These are phyloP conservation scores for Globisporangium spiculum DNA, from an alignment of 352 stramenopile species.

Conservation along the genomic window DNA sequence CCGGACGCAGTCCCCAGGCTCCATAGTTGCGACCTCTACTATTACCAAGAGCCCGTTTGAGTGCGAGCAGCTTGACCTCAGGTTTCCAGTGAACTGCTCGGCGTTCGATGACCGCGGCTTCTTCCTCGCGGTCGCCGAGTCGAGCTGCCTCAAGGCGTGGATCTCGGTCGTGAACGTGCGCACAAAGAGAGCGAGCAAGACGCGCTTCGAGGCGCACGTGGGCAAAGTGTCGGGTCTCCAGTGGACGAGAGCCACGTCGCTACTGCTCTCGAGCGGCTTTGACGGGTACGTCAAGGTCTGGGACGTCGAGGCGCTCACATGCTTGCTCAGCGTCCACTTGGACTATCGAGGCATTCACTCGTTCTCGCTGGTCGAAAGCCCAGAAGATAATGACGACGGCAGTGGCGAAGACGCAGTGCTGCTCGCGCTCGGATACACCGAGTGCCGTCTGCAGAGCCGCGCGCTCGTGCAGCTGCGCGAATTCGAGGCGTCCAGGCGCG, in stretches of 20 bases:
- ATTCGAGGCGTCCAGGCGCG: conserved; percentile 36
- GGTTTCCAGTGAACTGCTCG: conserved; percentile 33
- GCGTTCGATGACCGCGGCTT: conserved; percentile 40
- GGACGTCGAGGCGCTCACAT: conserved; percentile 31
- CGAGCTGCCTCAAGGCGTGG: conserved; percentile 48
- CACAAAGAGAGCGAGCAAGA: conserved; percentile 18
- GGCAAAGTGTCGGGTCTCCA: conserved; percentile 48
- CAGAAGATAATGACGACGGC: neutral
- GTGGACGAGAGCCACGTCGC: conserved; percentile 40
- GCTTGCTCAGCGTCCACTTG: conserved; percentile 40
- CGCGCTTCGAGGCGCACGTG: conserved; percentile 51
- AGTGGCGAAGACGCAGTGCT: conserved; percentile 19
- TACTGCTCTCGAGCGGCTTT: conserved; percentile 45
- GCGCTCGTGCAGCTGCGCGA: conserved; percentile 33
- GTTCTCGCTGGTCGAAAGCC: conserved; percentile 26
- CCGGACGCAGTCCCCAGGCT: no score
- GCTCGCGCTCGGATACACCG: conserved; percentile 35
- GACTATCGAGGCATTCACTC: conserved; percentile 43
- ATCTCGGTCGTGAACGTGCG: conserved; percentile 43
- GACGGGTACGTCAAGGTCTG: conserved; percentile 74
- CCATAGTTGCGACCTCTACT: neutral
- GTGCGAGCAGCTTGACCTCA: conserved; percentile 26
- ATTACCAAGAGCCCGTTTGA: neutral
- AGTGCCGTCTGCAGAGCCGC: conserved; percentile 39
- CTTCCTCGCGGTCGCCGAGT: conserved; percentile 41